phyloP scores from a whole-genome alignment of 345 rosid genomes.

The Heritiera littoralis region DNA sequence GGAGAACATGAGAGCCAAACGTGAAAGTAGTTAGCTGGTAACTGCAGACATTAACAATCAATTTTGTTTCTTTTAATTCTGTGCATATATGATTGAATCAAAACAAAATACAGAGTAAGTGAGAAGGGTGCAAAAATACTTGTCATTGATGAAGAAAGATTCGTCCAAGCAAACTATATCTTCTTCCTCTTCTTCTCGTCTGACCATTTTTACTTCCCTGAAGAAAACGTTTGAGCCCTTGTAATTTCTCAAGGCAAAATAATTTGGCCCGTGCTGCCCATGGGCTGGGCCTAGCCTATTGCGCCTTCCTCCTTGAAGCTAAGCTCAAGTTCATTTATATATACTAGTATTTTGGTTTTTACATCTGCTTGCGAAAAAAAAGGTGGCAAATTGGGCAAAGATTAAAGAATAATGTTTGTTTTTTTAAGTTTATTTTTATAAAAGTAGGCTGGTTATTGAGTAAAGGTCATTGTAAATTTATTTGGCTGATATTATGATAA shows the following conservation, averaged over 20 bases:
- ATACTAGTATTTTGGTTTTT: too few species aligned
- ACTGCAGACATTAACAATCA: conserved; percentile 41
- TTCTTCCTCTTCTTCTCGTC: conserved; percentile 46
- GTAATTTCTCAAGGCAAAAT: too few species aligned
- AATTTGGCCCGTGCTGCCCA: background rate
- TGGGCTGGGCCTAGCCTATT: too few species aligned
- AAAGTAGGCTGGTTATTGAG: too few species aligned
- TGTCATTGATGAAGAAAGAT: conserved; percentile 84
- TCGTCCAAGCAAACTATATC: conserved; percentile 76
- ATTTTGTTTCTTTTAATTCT: background rate
- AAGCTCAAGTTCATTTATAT: too few species aligned
- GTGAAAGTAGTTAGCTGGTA: conserved; percentile 78
- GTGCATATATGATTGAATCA: background rate
- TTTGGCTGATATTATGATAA: too few species aligned
- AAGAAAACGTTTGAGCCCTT: background rate
- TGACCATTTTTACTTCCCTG: conserved; percentile 8
- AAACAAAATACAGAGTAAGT: background rate
- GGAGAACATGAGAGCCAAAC: conserved; percentile 79
- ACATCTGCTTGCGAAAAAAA: too few species aligned
- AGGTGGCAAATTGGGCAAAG: too few species aligned
- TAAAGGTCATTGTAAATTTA: too few species aligned
- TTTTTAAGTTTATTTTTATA: too few species aligned
- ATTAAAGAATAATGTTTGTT: too few species aligned
- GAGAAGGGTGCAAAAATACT: conserved; percentile 37
- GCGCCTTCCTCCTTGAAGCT: too few species aligned